These are phyloP conservation scores for Dothidotthia symphoricarpi DNA, from an alignment of 2,329 filamentous ascomycete species.

Conservation along the genomic window DNA sequence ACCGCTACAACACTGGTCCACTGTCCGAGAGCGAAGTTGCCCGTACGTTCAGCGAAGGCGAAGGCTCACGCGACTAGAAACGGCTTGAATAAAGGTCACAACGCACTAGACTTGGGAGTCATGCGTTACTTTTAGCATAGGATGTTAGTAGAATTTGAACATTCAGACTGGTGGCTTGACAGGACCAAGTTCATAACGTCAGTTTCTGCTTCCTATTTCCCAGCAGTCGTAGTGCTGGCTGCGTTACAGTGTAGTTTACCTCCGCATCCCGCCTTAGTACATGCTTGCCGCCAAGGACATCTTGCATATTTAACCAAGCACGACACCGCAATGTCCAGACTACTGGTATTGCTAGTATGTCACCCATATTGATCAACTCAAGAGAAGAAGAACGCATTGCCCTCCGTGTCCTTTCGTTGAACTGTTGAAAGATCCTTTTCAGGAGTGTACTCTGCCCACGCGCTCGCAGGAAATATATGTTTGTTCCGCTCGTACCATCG, in stretches of 20 bases:
- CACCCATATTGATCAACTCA: conserved; percentile 8
- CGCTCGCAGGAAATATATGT: conserved; percentile 93
- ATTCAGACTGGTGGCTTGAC: conserved; percentile 1
- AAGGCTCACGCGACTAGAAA: conserved; percentile 26
- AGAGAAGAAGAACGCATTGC: conserved; percentile 81
- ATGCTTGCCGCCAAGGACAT: too few species aligned
- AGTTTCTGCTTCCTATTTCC: too few species aligned
- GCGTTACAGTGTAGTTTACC: too few species aligned
- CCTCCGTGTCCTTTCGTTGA: conserved; percentile 77
- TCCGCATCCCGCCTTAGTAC: too few species aligned
- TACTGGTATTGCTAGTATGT: background rate
- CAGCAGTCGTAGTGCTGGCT: too few species aligned
- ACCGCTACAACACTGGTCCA: background rate
- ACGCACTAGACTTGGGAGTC: conserved; percentile 23
- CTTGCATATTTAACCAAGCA: too few species aligned
- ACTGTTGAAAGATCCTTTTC: conserved; percentile 79
- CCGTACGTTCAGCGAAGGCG: conserved; percentile 9
- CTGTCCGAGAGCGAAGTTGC: background rate
- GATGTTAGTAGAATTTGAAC: conserved; percentile 11
- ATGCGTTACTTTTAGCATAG: conserved; percentile 12
- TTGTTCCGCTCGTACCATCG: conserved; percentile 98
- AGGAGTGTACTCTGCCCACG: conserved; percentile 93
- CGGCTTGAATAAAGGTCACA: conserved; percentile 18
- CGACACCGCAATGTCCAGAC: too few species aligned
- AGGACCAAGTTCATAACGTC: too few species aligned